These are phyloP conservation scores for Periconia sp. DNA, from an alignment of 2,329 filamentous ascomycete genomes.

Conservation along the genomic window DNA sequence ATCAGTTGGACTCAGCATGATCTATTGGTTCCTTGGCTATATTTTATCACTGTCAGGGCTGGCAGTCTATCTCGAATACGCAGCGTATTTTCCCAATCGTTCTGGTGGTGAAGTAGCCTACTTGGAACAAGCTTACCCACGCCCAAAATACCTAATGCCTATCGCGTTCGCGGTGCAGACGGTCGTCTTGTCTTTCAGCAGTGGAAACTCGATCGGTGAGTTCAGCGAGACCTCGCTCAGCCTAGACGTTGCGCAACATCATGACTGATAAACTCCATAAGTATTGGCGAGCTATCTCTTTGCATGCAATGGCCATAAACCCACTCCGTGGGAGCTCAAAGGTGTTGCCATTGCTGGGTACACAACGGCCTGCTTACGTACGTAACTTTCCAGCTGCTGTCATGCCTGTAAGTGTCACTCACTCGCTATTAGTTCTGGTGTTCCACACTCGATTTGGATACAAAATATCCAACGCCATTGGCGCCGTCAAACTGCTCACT, in stretches of 20 bases:
- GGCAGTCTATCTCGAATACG: conserved; percentile 64
- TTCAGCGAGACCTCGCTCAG: background rate
- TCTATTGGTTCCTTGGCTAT: conserved; percentile 67
- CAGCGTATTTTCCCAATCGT: conserved; percentile 67
- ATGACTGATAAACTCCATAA: conserved; percentile 14
- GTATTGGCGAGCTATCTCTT: conserved; percentile 67
- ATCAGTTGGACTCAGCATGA: conserved; percentile 62
- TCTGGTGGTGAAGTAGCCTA: conserved; percentile 69
- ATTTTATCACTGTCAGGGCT: conserved; percentile 59
- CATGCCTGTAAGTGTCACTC: background rate
- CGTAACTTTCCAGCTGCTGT: conserved; percentile 20
- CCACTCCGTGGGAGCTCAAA: conserved; percentile 65
- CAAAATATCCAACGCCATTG: conserved; percentile 58
- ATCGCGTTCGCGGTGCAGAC: conserved; percentile 66
- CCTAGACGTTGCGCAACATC: background rate
- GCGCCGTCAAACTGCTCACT: conserved; percentile 60
- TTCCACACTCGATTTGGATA: conserved; percentile 62
- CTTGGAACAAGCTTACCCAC: conserved; percentile 67
- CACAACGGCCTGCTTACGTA: conserved; percentile 59
- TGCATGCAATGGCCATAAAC: conserved; percentile 53
- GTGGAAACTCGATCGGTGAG: conserved; percentile 62
- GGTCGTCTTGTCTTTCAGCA: conserved; percentile 66
- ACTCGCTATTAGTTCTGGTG: conserved; percentile 41
- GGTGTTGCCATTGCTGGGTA: conserved; percentile 68
- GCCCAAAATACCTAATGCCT: conserved; percentile 65